Evolutionary conservation across 768 basidiomycete species (phyloP).

Genomic region (Leccinellum luteum): DNA sequence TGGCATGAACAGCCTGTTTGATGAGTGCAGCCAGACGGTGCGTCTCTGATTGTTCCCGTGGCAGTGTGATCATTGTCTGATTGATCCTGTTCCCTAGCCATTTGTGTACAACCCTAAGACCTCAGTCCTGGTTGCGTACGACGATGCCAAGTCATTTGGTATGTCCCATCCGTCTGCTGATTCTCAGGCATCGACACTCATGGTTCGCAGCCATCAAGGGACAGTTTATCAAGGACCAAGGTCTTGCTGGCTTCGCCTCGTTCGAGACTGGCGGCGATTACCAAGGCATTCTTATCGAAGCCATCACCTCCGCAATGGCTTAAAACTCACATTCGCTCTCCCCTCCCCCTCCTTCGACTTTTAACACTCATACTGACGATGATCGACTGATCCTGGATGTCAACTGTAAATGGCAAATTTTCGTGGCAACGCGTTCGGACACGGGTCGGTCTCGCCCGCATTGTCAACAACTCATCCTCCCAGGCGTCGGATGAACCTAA

Average conservation of each 20-base stretch:
- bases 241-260: slow-evolving; percentile 44
- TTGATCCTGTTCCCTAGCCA: slow-evolving; percentile 41
- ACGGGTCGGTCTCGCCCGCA: neutral
- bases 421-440: slow-evolving; percentile 5
- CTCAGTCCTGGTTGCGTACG: slow-evolving; percentile 62
- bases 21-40: slow-evolving; percentile 75
- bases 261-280: slow-evolving; percentile 46
- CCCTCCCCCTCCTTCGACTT: slow-evolving; percentile 10
- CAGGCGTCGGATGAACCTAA: slow-evolving; percentile 12
- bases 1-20: slow-evolving; percentile 54
- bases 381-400: slow-evolving; percentile 23
- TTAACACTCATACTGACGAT: slow-evolving; percentile 4
- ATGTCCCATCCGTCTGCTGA: slow-evolving; percentile 16
- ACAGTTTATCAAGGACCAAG: slow-evolving; percentile 32
- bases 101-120: slow-evolving; percentile 58
- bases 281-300: slow-evolving; percentile 32
- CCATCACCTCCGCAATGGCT: slow-evolving; percentile 32
- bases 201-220: slow-evolving; percentile 40
- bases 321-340: slow-evolving; percentile 9
- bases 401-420: neutral
- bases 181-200: neutral
- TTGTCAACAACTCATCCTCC: slow-evolving; percentile 8
- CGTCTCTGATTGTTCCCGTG: slow-evolving; percentile 16
- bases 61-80: slow-evolving; percentile 3
- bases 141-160: slow-evolving; percentile 58